Base-by-base conservation (phyloP, 2,329 filamentous ascomycete genomes). In the Sarocladiaceae sp. region DNA sequence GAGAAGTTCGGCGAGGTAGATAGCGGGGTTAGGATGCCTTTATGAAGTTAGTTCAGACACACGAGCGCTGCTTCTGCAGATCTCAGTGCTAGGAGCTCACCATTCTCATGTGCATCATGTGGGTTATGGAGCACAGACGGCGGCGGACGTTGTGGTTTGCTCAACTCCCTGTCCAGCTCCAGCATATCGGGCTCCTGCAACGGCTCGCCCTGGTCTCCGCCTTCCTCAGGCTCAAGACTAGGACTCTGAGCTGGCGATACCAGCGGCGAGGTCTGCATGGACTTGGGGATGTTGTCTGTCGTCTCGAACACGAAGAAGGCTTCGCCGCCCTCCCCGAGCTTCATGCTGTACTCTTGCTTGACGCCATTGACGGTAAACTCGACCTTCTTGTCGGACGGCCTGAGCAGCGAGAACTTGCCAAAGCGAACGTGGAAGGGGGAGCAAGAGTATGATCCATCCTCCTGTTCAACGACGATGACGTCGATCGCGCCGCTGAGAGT, bases 271-370 rank as follows among this genome's bases (percentile, higher is more conserved):
- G 94, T 99, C 72, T 97, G 94, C 64, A 97, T 75, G 53, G 88
- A 90, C 67, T 89, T 87, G n/a, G 94, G 94, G 54, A 99, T 94
- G 62, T 84, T 87, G 60, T 93, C 90, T 51, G 86, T 87, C 8
- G 94, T 99, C 73, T 97, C 91, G 64, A 99, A 97, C 57, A 99
- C 91, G 70, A 99, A 99, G 73, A 99, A 99, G 23, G 94, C 94
- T 74, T 99, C 94, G 58, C 94, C 94, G 50, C 90, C 94, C 67
- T 99, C 94, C 40, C 94, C 94, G 18, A 99, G 80, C 73, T 99
- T 99, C 94, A 99, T 99, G 44, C 94, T 85, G 75, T 96, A 97
- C 59, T 94, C 80, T 68, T 96, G 91, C 71, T 94, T 95, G 55
- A 81, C 74, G 63, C 89, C 88, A 77, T 99, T 99, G 78, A 99